These are phyloP conservation scores for Sphagnum contortum DNA, from an alignment of 225 moss, liverwort and hornwort species.

Conservation along the genomic window DNA sequence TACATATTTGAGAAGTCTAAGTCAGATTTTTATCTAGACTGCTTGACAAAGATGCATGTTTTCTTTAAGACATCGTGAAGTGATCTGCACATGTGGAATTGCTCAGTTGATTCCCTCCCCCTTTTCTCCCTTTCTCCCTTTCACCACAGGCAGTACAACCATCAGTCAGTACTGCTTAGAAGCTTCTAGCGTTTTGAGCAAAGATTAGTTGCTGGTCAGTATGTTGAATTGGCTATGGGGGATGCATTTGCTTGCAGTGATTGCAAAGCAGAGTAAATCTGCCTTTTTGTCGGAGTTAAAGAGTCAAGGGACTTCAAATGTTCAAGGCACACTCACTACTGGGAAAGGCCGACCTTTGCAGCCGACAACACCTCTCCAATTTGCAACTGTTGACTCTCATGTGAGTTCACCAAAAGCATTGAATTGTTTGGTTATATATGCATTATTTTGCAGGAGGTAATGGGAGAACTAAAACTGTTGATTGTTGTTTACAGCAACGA, in stretches of 20 bases:
- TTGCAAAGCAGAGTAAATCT: conserved; percentile 71
- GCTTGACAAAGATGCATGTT: too few species aligned
- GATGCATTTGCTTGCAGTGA: conserved; percentile 27
- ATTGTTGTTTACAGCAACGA: conserved; percentile 15
- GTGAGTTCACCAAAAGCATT: conserved; percentile 8
- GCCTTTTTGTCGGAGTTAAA: conserved; percentile 71
- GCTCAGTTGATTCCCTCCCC: too few species aligned
- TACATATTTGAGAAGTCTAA: too few species aligned
- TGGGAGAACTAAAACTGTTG: neutral
- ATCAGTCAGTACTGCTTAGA: too few species aligned
- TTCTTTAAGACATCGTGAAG: too few species aligned
- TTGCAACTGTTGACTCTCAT: conserved; percentile 33
- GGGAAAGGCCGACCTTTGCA: conserved; percentile 9
- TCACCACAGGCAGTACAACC: too few species aligned
- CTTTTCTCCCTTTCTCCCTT: too few species aligned
- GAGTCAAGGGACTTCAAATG: conserved; percentile 14
- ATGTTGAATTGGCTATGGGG: too few species aligned
- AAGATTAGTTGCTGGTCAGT: too few species aligned
- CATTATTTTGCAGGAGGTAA: neutral
- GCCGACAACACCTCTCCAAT: conserved; percentile 33
- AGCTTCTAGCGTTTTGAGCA: too few species aligned
- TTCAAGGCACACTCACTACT: conserved; percentile 6
- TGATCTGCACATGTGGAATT: too few species aligned
- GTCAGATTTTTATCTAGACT: too few species aligned
- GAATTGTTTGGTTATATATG: neutral